Percentiles rank a stretch among this genome's conserved stretches.
phyloP scores from a whole-genome alignment of 495 filamentous ascomycete species.

The Pyronema omphalodes region DNA sequence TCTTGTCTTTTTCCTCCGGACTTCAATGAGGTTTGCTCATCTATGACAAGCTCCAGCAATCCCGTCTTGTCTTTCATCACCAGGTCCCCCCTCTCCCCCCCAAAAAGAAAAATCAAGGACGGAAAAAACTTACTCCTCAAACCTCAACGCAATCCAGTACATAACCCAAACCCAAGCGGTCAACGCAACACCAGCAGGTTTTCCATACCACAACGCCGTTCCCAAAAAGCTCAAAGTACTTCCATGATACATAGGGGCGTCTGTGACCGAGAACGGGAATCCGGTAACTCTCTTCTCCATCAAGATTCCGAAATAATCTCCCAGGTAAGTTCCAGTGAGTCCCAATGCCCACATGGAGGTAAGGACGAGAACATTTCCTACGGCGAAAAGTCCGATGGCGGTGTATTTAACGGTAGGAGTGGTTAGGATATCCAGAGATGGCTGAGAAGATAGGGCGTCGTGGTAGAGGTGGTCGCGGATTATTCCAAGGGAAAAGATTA shows the following conservation, averaged over 20 bases:
- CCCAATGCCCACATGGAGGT: slow-evolving; percentile 84
- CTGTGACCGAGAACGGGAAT: slow-evolving; percentile 88
- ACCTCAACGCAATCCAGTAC: slow-evolving; percentile 69
- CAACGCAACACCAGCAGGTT: slow-evolving; percentile 69
- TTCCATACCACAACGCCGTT: slow-evolving; percentile 71
- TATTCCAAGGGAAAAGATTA: slow-evolving; percentile 82
- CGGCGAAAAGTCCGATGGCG: slow-evolving; percentile 48
- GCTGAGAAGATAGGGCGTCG: slow-evolving; percentile 58
- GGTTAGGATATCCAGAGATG: slow-evolving; percentile 45
- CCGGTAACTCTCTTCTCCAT: slow-evolving; percentile 86
- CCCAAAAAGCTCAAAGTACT: slow-evolving; percentile 82
- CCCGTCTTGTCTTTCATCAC: slow-evolving; percentile 1
- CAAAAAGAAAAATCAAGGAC: no score
- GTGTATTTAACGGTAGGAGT: slow-evolving; percentile 33
- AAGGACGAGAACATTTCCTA: slow-evolving; percentile 72
- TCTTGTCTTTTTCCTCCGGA: background rate
- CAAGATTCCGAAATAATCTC: slow-evolving; percentile 91
- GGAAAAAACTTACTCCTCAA: slow-evolving; percentile 52
- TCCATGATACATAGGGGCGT: slow-evolving; percentile 93
- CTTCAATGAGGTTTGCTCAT: background rate
- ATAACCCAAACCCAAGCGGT: slow-evolving; percentile 55
- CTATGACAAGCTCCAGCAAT: background rate
- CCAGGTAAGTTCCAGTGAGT: slow-evolving; percentile 82
- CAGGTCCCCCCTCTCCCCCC: no score
- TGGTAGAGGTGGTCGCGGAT: slow-evolving; percentile 65